Evolutionary conservation across 2,329 filamentous ascomycete species (phyloP).

Genomic region (Colletotrichum salicis): DNA sequence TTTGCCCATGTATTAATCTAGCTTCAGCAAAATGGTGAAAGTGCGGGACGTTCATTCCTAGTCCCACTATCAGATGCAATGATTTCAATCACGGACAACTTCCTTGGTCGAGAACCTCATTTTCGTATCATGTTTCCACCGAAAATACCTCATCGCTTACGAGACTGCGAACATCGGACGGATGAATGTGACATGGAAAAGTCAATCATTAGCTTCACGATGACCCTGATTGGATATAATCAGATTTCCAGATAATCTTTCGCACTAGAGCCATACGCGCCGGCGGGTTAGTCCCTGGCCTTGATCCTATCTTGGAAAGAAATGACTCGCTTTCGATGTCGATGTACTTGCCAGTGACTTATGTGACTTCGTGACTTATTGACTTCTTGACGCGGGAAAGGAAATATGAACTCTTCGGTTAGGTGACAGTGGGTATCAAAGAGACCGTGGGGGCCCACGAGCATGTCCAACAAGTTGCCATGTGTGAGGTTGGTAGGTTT

Average conservation of each 20-base stretch:
- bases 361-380: neutral
- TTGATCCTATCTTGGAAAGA: neutral
- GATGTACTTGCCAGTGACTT: neutral
- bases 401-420: neutral
- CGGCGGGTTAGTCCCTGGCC: neutral
- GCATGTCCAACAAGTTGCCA: neutral
- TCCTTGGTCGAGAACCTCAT: neutral
- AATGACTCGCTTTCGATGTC: neutral
- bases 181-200: neutral
- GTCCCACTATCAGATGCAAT: neutral
- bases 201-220: neutral
- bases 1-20: neutral
- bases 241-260: constrained; percentile 10
- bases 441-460: neutral
- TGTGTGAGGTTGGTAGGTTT: neutral
- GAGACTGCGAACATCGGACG: neutral
- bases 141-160: neutral
- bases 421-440: neutral
- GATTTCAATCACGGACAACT: neutral
- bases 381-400: neutral
- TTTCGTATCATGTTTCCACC: neutral
- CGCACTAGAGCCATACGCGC: no score
- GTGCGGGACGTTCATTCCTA: neutral
- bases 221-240: constrained; percentile 18
- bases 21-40: neutral